Evolutionary conservation across 345 rosid genomes (phyloP), one percentile per base, ranked within the genome.

Genomic region (Schrenkiella parvula): DNA sequence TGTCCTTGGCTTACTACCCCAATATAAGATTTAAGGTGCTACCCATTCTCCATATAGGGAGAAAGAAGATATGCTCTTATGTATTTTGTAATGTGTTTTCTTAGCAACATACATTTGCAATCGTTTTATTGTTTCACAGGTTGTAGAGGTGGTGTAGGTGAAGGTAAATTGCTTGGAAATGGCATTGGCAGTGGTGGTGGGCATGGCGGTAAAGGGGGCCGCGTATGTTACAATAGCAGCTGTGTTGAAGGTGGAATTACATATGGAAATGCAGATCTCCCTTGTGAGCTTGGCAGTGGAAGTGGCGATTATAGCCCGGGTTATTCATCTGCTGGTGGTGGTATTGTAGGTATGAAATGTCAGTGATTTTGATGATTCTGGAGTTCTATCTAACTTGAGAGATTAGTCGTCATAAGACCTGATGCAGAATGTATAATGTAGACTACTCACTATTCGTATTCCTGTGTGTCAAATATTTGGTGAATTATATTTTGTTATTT

Each of bases 271-370:
- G 82, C 80, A 51, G 81, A 86, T 72, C 80, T 92, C 77, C 99
- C 99, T 48, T 95, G 99, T 78, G 98, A 92, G 81, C 98, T 87
- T 83, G 99, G 99, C 73, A 95, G 99, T 83, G 99, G 99, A 83
- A 95, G 99, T 82, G 99, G 99, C 60, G 83, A 84, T 44, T 87
- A 83, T 74, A 85, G 80, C 71, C 78, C 80, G 2, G 70, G 73
- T 76, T 80, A 80, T 76, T 83, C 88, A 34, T 84, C 97, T 77
- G 71, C 97, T 29, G 99, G 99, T 37, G 99, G 99, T 75, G 99
- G 99, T 42, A 83, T 90, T 68, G 78, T 95, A 81, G 95, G 98
- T 95, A 84, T 73, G 81, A 62, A 46, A 47, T 53, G 55, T 63
- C 44, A 22, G 42, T 21, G 21, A 61, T 44, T 18, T 67, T 44